These are phyloP conservation scores for Haplosporangium sp. DNA, from an alignment of 371 early-diverging fungal genomes.

Conservation along the genomic window DNA sequence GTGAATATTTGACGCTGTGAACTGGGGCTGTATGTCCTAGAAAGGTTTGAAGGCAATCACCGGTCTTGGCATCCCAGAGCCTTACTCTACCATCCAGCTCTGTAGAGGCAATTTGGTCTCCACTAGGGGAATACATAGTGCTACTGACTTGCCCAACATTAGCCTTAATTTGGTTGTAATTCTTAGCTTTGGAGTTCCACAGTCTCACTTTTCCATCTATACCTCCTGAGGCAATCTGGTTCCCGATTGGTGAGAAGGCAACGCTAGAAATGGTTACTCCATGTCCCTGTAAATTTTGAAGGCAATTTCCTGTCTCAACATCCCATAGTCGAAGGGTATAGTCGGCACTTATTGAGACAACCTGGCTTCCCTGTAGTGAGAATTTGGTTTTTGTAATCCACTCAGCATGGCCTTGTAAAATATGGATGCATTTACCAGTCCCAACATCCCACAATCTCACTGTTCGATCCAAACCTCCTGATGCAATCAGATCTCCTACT, in stretches of 20 bases:
- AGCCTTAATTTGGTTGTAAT: neutral
- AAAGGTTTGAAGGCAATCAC: neutral
- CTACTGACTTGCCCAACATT: neutral
- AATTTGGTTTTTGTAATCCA: too few relatives aligned
- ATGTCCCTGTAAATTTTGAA: neutral
- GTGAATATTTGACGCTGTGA: conserved; percentile 3
- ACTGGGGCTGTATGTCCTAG: neutral
- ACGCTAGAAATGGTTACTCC: neutral
- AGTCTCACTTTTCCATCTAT: conserved; percentile 17
- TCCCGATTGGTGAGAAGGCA: neutral
- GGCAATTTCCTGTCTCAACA: neutral
- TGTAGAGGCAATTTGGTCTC: conserved; percentile 12
- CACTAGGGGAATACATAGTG: conserved; percentile 13
- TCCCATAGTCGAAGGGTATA: neutral
- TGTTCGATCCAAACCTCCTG: neutral
- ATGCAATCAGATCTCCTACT: neutral
- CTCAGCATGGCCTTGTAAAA: too few relatives aligned
- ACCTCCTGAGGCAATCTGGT: conserved; percentile 4
- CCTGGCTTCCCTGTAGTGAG: neutral
- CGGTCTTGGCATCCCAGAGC: conserved; percentile 12
- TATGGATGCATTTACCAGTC: too few relatives aligned
- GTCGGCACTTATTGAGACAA: neutral
- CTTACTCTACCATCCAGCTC: conserved; percentile 7
- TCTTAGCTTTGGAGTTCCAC: conserved; percentile 12
- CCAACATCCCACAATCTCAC: conserved; percentile 3